These are phyloP conservation scores for Globisporangium splendens DNA, from an alignment of 352 stramenopile genomes.

Conservation along the genomic window DNA sequence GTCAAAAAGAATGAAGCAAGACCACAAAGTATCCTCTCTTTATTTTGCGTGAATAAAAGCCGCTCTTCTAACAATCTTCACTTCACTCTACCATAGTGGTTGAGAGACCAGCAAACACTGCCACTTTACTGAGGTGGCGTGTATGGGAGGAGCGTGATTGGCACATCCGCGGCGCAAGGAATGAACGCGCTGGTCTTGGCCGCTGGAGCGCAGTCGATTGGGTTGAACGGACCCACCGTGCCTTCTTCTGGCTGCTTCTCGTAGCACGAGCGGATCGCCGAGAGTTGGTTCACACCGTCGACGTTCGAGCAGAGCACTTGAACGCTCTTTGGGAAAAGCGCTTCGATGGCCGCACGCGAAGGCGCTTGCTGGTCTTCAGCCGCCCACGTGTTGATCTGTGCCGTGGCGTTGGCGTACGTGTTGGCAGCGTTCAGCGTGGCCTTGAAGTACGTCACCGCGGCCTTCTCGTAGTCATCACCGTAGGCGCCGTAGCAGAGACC, in stretches of 20 bases:
- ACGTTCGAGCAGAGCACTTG: constrained; percentile 19
- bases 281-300: constrained; percentile 18
- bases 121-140: constrained; percentile 19
- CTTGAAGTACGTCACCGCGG: constrained; percentile 17
- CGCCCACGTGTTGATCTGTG: constrained; percentile 19
- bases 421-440: constrained; percentile 15
- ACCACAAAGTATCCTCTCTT: no score
- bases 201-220: constrained; percentile 4
- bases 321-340: constrained; percentile 16
- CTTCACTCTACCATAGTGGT: no score
- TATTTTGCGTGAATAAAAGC: no score
- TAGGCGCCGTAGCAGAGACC: constrained; percentile 68
- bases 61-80: no score
- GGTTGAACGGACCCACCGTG: constrained; percentile 1
- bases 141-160: constrained; percentile 3
- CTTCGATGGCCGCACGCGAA: constrained; percentile 7
- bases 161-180: neutral
- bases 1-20: no score
- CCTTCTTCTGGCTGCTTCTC: constrained; percentile 41
- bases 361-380: constrained; percentile 1
- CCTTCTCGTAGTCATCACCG: constrained; percentile 11
- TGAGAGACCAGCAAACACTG: no score
- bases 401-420: constrained; percentile 9
- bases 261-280: constrained; percentile 19
- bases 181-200: constrained; percentile 1